Base-by-base conservation (phyloP, 352 stramenopile genomes). In the Aphanomyces cochlioides region DNA sequence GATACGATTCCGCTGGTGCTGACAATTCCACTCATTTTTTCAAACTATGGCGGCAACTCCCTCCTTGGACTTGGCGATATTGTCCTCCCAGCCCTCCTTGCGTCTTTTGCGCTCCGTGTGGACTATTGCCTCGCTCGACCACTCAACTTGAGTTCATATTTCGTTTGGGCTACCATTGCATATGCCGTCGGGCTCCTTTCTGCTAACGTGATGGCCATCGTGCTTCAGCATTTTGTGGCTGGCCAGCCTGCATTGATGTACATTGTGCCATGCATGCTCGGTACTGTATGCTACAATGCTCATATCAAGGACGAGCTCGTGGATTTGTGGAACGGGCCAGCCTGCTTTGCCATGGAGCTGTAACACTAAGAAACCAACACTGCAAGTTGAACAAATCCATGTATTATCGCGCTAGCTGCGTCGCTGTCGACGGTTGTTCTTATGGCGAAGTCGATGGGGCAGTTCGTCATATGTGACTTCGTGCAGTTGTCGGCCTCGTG, bases 241-340 rank as follows among this genome's bases (percentile, higher is more conserved):
- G 94, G 96, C 7, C 95, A 98, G 72, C 96, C 94, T 7, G 96
- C 96, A 34, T 79, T 98, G 7, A 89, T 98, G 79, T 98, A 98
- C 78, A 82, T 98, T 34, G 96, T 98, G 1, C 92, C 92, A 15
- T 80, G 83, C 39, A 96, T 91, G 74, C 74, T 98, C 7, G 67
- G 81, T 3, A 77, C 84, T 6, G 83, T 98, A 37, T 17, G 80
- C 0, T 73, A 78, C 21, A 61, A 93, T 13, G 83, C 83, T 1
- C 77, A 79, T 19, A 69, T 57, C 36, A 87, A 89, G 2, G 83
- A 83, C 40, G 79, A 88, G 17, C 72, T 97, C 3, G 69, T 73
- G 8, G 78, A 82, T n/a, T 67, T 98, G 71, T 98, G 91, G 90
- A 56, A 84, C 12, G 88, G 85, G 0, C 82, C 84, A 6, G 50